These are phyloP conservation scores for Colletotrichum graminicola DNA, from an alignment of 2,329 filamentous ascomycete genomes.

Conservation along the genomic window DNA sequence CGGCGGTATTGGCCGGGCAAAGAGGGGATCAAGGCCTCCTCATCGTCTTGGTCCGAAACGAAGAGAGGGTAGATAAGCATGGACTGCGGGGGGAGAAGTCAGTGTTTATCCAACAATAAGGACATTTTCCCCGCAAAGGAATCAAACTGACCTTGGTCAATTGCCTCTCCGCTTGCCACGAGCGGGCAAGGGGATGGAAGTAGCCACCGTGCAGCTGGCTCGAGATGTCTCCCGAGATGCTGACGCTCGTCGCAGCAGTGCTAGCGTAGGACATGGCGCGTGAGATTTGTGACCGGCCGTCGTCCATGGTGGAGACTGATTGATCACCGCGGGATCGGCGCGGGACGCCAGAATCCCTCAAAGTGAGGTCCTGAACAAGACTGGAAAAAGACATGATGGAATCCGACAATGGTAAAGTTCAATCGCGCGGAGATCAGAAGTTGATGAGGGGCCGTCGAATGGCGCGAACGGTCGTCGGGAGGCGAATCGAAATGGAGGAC, in stretches of 20 bases:
- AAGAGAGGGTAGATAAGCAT: slow-evolving; percentile 99
- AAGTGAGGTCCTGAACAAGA: slow-evolving; percentile 73
- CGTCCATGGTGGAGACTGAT: slow-evolving; percentile 69
- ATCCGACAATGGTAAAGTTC: not conserved
- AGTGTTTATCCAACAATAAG: slow-evolving; percentile 1
- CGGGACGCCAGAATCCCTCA: slow-evolving; percentile 65
- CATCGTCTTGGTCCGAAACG: slow-evolving; percentile 92
- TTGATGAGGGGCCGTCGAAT: slow-evolving; percentile 9
- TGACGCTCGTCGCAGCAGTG: slow-evolving; percentile 76
- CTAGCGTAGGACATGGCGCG: slow-evolving; percentile 75
- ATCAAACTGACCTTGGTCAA: slow-evolving; percentile 77
- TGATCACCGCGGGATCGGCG: slow-evolving; percentile 62
- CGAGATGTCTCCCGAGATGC: slow-evolving; percentile 80
- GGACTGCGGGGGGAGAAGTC: slow-evolving; percentile 67
- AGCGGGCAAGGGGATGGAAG: slow-evolving; percentile 80
- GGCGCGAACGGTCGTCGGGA: slow-evolving; percentile 17
- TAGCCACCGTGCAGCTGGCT: slow-evolving; percentile 89
- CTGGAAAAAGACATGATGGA: slow-evolving; percentile 74
- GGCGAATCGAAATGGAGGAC: not conserved
- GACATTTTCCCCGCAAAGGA: not conserved
- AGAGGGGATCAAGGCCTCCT: slow-evolving; percentile 90
- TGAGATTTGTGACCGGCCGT: slow-evolving; percentile 71
- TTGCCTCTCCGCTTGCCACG: slow-evolving; percentile 88
- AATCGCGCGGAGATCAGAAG: not conserved
- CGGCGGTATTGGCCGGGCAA: slow-evolving; percentile 91